A percentile compares a stretch with the other conserved stretches of the same genome.
Evolutionary conservation across 139 green algal genomes (phyloP).

Genomic region (Micractinium sp.): DNA sequence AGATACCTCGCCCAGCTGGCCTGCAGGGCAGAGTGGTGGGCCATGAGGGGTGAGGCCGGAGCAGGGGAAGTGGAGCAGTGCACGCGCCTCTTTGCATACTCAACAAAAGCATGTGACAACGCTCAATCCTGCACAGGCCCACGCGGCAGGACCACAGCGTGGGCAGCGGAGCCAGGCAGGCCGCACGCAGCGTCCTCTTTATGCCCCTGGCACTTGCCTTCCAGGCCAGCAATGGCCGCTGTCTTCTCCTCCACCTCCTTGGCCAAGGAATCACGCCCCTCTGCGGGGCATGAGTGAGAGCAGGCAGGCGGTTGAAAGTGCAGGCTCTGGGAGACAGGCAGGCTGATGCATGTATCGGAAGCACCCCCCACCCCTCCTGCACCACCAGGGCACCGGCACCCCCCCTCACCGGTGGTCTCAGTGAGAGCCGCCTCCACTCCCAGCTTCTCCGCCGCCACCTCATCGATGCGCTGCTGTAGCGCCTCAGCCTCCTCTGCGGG

Average conservation of each 20-base stretch:
- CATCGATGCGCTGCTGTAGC: conserved; percentile 49
- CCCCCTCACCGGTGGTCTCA: conserved; percentile 12
- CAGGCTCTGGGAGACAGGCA: background rate
- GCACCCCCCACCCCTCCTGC: background rate
- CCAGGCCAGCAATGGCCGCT: conserved; percentile 13
- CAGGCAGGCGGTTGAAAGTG: background rate
- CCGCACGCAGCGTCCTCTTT: background rate
- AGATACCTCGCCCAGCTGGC: conserved; percentile 24
- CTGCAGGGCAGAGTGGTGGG: background rate
- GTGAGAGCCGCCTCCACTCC: conserved; percentile 53
- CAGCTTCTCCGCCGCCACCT: conserved; percentile 45
- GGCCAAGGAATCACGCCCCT: conserved; percentile 22
- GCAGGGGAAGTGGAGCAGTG: background rate
- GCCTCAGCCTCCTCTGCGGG: conserved; percentile 36
- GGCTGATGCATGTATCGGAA: background rate
- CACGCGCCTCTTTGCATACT: too few species aligned
- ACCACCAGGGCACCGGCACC: too few species aligned
- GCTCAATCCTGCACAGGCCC: background rate
- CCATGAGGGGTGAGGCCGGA: background rate
- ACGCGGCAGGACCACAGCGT: too few species aligned
- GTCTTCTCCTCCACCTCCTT: conserved; percentile 46
- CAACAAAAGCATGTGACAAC: too few species aligned
- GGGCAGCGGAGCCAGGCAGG: background rate
- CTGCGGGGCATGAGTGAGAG: background rate
- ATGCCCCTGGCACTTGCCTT: background rate